Evolutionary conservation across 2,329 filamentous ascomycete species (phyloP), one percentile per base, ranked within the genome.

Genomic region (Aspergillus sp.): DNA sequence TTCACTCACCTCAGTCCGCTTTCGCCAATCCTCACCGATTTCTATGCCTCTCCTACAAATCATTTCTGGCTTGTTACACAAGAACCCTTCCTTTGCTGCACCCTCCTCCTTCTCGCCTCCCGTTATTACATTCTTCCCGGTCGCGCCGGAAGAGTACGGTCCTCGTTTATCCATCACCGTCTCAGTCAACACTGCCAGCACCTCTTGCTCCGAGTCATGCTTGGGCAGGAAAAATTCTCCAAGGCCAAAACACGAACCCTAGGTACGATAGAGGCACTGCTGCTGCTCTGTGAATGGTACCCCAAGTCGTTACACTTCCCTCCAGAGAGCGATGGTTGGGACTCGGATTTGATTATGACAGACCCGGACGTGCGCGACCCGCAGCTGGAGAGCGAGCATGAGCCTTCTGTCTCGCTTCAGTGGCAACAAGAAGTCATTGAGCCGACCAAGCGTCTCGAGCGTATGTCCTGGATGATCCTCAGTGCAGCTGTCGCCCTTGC

Each of bases 391-490:
- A 65, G 11, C n/a, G 38, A 71, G 13, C 66, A 69, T 27, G 71
- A 63, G 63, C 62, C 63, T 5, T 67, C 73, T 1, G 70, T 71
- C 15, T 68, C 76, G 2, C 77, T 74, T 58, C 68, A 77, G 47
- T 84, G 82, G 81, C 74, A 79, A 2, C 77, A 82, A 54, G 82
- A 83, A 64, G 82, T 84, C 0, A 79, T 84, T 17, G 78, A 82
- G 41, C 82, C 82, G 1, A 80, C 82, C 1, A 81, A 79, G 59
- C 75, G 80, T 42, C 83, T 80, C 0, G 83, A 84, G 64, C 77
- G 81, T 1, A 85, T 85, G 82, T 84, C 83, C 1, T 85, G 83
- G 83, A 85, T 84, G 79, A 65, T 84, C 30, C 76, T 85, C 49
- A 82, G 82, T 15, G 80, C 79, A 60, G 82, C 81, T 1, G 65